Percentiles rank a stretch among this genome's conserved stretches.
These are phyloP conservation scores for Stephanodiscus triporus DNA, from an alignment of 108 stramenopile species.

Conservation along the genomic window DNA sequence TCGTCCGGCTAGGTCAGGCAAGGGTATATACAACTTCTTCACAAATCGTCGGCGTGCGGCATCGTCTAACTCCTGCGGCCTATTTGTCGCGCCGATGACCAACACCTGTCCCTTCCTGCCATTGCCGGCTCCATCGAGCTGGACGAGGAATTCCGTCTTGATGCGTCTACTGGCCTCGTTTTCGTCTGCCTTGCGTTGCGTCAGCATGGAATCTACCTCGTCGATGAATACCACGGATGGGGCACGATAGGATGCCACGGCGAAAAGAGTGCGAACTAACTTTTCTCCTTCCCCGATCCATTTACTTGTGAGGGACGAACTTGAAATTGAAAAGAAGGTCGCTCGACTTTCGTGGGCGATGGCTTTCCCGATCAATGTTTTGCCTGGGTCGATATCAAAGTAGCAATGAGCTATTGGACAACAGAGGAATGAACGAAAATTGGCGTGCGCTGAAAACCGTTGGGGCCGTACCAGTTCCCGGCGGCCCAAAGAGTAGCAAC, in stretches of 20 bases:
- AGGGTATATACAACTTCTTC: conserved; percentile 94
- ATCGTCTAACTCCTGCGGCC: conserved; percentile 98
- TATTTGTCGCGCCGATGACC: conserved; percentile 97
- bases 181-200: conserved; percentile 89
- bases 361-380: conserved; percentile 99
- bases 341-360: conserved; percentile 97
- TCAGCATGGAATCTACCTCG: conserved; percentile 95
- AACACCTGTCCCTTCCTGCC: conserved; percentile 85
- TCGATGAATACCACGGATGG: conserved; percentile 95
- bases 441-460: background rate
- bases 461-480: conserved; percentile 49
- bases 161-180: conserved; percentile 95
- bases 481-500: conserved; percentile 66
- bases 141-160: conserved; percentile 95
- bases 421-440: background rate
- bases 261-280: conserved; percentile 95
- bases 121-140: conserved; percentile 92
- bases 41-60: conserved; percentile 96
- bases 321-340: conserved; percentile 98
- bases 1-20: conserved; percentile 86
- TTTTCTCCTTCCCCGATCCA: conserved; percentile 99
- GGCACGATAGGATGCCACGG: conserved; percentile 90
- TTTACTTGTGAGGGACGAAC: conserved; percentile 97
- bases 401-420: background rate
- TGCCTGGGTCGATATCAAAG: conserved; percentile 60